Conservation (phyloP, 108 stramenopile genomes). For the Nannochloropsis gaditana region DNA sequence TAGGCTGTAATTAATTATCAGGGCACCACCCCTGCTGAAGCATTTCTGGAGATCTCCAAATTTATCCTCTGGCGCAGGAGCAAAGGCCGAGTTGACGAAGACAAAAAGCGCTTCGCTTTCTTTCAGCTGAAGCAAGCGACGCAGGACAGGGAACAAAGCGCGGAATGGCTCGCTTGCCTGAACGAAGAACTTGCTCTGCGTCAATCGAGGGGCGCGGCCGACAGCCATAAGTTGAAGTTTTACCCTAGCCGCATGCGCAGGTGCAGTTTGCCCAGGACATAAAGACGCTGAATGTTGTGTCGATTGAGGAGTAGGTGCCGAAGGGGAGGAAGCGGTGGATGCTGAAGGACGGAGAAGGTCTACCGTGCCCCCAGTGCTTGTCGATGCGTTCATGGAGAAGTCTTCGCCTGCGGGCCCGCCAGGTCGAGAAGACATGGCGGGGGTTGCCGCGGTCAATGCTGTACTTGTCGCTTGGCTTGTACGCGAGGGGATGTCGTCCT, state of each 20-base stretch:
- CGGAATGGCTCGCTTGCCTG: background rate
- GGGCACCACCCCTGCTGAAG: background rate
- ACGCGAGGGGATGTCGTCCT: too few species aligned
- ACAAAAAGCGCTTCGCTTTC: background rate
- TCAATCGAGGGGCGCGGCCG: conserved; percentile 18
- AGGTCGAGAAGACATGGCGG: too few species aligned
- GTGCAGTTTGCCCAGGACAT: too few species aligned
- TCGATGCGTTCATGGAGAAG: too few species aligned
- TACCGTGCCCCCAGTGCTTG: too few species aligned
- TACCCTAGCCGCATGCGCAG: background rate
- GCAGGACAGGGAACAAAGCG: background rate
- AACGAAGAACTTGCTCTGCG: background rate
- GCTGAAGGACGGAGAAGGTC: too few species aligned
- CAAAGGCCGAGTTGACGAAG: background rate
- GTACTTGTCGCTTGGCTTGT: too few species aligned
- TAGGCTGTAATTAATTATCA: background rate
- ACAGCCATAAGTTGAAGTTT: background rate
- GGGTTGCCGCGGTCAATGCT: too few species aligned
- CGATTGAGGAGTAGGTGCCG: too few species aligned
- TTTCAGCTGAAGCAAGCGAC: conserved; percentile 5
- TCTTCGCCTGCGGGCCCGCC: too few species aligned
- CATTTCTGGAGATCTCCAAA: conserved; percentile 9
- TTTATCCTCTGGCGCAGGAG: background rate
- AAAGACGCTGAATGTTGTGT: too few species aligned
- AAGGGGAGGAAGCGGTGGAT: too few species aligned